Evolutionary conservation across 257 asterid species (phyloP), one percentile per base, ranked within the genome.

Genomic region (Solanum piurae): DNA sequence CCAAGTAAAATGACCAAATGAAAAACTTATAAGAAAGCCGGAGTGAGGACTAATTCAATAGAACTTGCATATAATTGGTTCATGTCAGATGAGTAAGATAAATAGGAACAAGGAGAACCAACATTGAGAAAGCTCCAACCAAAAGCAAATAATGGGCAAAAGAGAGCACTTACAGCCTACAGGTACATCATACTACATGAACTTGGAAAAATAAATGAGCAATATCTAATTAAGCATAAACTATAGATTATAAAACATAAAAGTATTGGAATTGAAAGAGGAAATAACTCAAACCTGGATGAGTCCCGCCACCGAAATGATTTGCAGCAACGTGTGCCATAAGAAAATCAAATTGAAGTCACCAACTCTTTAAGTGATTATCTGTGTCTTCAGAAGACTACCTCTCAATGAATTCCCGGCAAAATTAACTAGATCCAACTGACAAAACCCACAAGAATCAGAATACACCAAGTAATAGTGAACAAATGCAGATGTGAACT

Each of bases 321-420:
- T 88, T 93, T 46, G 90, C 86, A 46, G 92, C 91, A 84, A 91
- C 84, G 79, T 94, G 92, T 72, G 98, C 94, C 98, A 96, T 96
- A 87, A 86, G 87, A 91, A 74, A 89, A 87, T 86, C 92, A 64
- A 92, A 88, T 90, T 46, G 86, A 89, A 72, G 40, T 76, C 88
- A 66, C 42, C 82, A 84, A 76, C 16, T 80, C 76, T 89, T 33
- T 37, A 37, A 23, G 85, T 79, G 88, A 86, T 83, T 77, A 79
- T 75, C 55, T 66, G 89, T 52, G 89, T 88, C 77, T 89, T 89
- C 83, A 71, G 87, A 83, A 86, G 69, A 49, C 58, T 73, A 46
- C 62, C 75, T 23, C 86, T 83, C 52, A 31, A 62, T 11, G n/a
- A 86, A 77, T 73, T 58, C 77, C 83, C 66, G 21, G 68, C 14